These are phyloP conservation scores for Globisporangium cylindrosporum DNA, from an alignment of 352 stramenopile genomes.

Conservation along the genomic window DNA sequence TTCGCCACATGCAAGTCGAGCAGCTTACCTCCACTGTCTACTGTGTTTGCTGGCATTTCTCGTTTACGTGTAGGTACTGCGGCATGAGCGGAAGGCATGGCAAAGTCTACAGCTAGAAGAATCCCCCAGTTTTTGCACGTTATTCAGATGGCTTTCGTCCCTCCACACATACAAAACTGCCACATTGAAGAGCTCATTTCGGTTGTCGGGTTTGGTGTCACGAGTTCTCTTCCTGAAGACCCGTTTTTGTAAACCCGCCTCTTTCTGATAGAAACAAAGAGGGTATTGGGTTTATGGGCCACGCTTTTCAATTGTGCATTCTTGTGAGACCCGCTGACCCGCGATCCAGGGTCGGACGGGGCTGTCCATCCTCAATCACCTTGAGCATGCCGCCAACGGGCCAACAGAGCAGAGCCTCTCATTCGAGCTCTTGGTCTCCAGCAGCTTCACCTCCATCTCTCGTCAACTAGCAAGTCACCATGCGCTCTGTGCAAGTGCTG, in stretches of 20 bases:
- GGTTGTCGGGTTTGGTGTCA: neutral
- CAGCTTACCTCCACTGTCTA: too few species aligned
- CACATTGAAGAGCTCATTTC: too few species aligned
- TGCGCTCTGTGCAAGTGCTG: conserved; percentile 21
- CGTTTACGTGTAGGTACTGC: too few species aligned
- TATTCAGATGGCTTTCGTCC: too few species aligned
- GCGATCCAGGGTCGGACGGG: conserved; percentile 12
- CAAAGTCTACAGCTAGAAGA: too few species aligned
- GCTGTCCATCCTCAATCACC: neutral
- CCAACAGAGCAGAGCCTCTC: conserved; percentile 9
- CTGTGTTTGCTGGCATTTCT: too few species aligned
- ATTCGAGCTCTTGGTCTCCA: conserved; percentile 8
- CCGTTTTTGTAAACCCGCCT: neutral
- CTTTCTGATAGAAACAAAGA: too few species aligned
- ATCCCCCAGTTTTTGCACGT: too few species aligned
- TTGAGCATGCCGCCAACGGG: neutral
- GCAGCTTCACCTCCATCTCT: neutral
- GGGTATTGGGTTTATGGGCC: neutral
- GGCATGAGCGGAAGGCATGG: too few species aligned
- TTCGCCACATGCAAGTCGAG: neutral
- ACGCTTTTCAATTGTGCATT: neutral
- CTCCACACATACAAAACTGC: too few species aligned
- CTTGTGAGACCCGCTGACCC: conserved; percentile 4
- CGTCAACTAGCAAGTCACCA: neutral
- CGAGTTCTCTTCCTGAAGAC: neutral